Conservation (phyloP, 495 filamentous ascomycete species). For the Staphylotrichum tortipilum region DNA sequence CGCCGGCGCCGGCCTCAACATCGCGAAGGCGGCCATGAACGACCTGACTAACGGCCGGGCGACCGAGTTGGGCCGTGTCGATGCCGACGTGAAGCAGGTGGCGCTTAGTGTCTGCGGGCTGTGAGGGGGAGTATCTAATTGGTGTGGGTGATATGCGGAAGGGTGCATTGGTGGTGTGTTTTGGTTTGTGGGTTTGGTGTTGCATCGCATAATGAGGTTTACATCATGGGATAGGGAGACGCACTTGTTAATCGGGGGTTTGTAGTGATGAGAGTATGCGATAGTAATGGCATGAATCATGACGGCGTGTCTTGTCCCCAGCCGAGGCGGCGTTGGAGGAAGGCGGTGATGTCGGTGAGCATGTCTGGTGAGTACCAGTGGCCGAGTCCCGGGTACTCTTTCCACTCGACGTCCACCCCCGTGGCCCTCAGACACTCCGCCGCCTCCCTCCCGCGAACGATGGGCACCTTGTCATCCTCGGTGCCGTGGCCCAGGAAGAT, state of each 20-base stretch:
- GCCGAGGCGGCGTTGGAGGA: constrained; percentile 17
- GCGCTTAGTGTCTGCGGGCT: constrained; percentile 24
- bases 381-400: constrained; percentile 38
- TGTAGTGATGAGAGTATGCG: no score
- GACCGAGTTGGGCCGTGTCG: constrained; percentile 45
- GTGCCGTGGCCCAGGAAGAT: constrained; percentile 47
- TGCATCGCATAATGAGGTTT: no score
- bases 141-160: not conserved
- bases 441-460: constrained; percentile 30
- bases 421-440: constrained; percentile 25
- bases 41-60: constrained; percentile 52
- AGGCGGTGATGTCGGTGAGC: constrained; percentile 37
- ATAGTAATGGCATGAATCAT: constrained; percentile 6
- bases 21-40: constrained; percentile 58
- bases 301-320: constrained; percentile 2
- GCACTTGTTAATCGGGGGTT: not conserved
- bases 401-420: constrained; percentile 33
- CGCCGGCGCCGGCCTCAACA: constrained; percentile 51
- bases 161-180: not conserved
- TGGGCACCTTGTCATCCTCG: constrained; percentile 38
- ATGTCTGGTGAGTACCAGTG: constrained; percentile 47
- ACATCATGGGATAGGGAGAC: no score
- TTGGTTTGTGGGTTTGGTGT: not conserved
- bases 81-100: constrained; percentile 42
- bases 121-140: no score